Evolutionary conservation across 768 basidiomycete genomes (phyloP).

Genomic region (Holtermanniella nyarrowii): DNA sequence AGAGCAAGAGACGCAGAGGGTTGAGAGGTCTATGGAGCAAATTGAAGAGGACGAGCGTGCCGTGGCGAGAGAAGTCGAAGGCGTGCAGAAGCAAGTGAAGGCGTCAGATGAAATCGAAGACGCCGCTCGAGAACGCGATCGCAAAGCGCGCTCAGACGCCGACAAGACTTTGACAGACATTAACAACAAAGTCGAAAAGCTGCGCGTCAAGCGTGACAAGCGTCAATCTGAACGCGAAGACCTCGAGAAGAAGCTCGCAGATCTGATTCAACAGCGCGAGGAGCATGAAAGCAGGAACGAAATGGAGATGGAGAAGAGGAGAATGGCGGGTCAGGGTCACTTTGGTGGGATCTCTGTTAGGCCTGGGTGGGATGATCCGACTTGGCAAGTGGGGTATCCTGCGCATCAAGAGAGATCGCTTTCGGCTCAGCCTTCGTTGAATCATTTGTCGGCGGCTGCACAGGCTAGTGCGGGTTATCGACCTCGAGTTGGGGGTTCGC

Average conservation of each 20-base stretch:
- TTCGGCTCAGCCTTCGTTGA: slow-evolving; percentile 19
- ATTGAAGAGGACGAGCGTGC: slow-evolving; percentile 36
- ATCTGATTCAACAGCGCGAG: slow-evolving; percentile 24
- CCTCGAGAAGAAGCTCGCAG: slow-evolving; percentile 27
- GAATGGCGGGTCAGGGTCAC: slow-evolving; percentile 3
- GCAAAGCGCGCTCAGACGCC: slow-evolving; percentile 23
- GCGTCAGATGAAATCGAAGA: slow-evolving; percentile 24
- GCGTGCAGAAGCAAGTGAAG: slow-evolving; percentile 16
- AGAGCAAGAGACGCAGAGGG: slow-evolving; percentile 42
- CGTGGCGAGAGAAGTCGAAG: slow-evolving; percentile 20
- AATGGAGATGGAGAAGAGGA: slow-evolving; percentile 6
- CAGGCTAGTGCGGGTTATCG: slow-evolving; percentile 16
- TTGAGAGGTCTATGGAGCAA: slow-evolving; percentile 46
- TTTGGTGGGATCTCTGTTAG: slow-evolving; percentile 5
- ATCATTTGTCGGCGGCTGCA: slow-evolving; percentile 8
- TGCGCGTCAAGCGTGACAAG: slow-evolving; percentile 27
- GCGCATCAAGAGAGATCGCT: slow-evolving; percentile 7
- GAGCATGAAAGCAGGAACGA: slow-evolving; percentile 32
- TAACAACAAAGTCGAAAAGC: slow-evolving; percentile 30
- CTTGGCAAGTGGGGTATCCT: not conserved
- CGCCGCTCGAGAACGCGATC: slow-evolving; percentile 25
- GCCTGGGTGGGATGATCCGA: slow-evolving; percentile 5
- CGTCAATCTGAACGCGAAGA: slow-evolving; percentile 29
- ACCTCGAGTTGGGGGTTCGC: slow-evolving; percentile 16
- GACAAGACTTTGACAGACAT: slow-evolving; percentile 30